Base-by-base conservation (phyloP, 768 basidiomycete species). In the Psilocybe azurescens region DNA sequence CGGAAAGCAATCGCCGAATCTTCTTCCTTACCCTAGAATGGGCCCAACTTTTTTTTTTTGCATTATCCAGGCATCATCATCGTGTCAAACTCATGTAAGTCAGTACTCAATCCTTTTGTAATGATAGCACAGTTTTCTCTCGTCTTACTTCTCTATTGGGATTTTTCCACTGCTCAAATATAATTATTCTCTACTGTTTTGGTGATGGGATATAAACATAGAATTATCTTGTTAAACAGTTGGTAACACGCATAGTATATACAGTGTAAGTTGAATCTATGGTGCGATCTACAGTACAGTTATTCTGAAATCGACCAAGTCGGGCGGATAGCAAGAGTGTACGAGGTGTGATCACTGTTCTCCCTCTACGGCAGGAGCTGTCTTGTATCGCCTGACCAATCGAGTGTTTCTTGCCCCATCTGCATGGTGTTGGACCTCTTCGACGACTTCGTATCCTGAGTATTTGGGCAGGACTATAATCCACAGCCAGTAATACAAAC, bases 361-460 rank as follows among this genome's bases (percentile, higher is more conserved):
- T 53, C 49, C 65, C 14, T 44, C 11, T 11, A 33, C 28, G 3
- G 13, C 36, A 7, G 3, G 11, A 16, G 30, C 24, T 6, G 39
- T 38, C 49, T 73, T 73, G 53, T 77, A 77, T 59, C 74, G 65
- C 50, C 78, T 70, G 30, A 74, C 70, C 9, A 82, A 72, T 44
- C 71, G 71, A 13, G 70, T 67, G 51, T 74, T 77, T 53, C 69
- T 67, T 16, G 73, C 76, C 18, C 78, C 73, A 20, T 76, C 77
- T 16, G 79, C 61, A 16, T 73, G 68, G 30, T 69, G 70, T 65
- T 84, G 81, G 28, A 86, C 72, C 66, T 86, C 80, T 58, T 81
- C 79, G 1, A 80, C 75, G 6, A 84, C 73, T 53, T 79, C 77
- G 61, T 85, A 84, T 0, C 78, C 77, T 8, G 83, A 78, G 5